Evolutionary conservation across 257 asterid species (phyloP), one percentile per base, ranked within the genome.

Genomic region (Osmanthus fragrans): DNA sequence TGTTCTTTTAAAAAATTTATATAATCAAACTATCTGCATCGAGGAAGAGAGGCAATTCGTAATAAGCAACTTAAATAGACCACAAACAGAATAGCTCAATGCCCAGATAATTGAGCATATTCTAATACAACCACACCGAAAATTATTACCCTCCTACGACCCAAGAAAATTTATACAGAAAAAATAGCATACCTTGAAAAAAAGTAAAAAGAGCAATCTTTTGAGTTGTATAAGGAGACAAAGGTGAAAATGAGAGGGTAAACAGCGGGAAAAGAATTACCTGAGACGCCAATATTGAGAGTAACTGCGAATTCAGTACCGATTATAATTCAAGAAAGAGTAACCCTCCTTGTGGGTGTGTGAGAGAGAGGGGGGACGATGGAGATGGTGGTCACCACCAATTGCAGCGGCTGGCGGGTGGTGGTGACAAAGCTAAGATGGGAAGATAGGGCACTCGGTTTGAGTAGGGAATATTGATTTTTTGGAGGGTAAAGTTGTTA

Each of bases 1-100:
- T 93, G 64, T 76, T 76, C 75, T 83, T 73, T 29, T 29, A 75
- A 72, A 51, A 47, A 73, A 83, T 42, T 54, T 34, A 49, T 34
- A 71, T 49, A 70, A 72, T 72, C 60, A 76, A 75, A 73, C 49
- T 70, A 80, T 74, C 91, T 85, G 87, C 85, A 77, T 25, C 25
- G 69, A 51, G 18, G 66, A 58, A 72, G 72, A 67, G 67, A n/a
- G 71, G 72, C 42, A 63, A 30, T 51, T 21, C 80, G 66, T 70
- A 79, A 40, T 51, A 51, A 15, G 49, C 5, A 5, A 36, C 30
- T 10, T 34, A 15, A 77, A 29, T 54, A 80, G 0, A 77, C 40
- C 29, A 37, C 25, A 29, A 30, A 51, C 60, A 16, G 60, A 51
- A 51, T 15, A 18, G 19, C 51, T 2, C 51, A 5, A 13, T 12